Evolutionary conservation across 148 eudicot genomes (phyloP).

Genomic region (Persicaria maculosa): DNA sequence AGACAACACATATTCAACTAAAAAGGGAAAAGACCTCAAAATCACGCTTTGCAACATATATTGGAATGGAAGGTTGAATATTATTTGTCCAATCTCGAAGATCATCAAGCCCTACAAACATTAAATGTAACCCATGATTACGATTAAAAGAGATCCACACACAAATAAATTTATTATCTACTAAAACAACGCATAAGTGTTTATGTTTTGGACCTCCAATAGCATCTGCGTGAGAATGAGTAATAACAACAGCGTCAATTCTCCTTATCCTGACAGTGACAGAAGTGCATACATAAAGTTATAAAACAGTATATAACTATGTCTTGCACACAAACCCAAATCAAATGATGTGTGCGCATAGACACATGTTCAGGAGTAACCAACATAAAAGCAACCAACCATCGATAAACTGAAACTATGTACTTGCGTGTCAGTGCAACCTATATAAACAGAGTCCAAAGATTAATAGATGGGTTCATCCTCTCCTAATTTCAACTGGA

Average conservation of each 20-base stretch:
- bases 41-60: conserved; percentile 84
- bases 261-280: conserved; percentile 95
- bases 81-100: conserved; percentile 99
- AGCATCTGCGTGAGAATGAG: conserved; percentile 99
- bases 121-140: conserved; percentile 9
- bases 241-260: conserved; percentile 86
- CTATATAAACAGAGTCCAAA: not conserved
- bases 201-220: conserved; percentile 82
- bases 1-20: not conserved
- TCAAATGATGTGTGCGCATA: not conserved
- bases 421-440: not conserved
- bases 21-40: conserved; percentile 58
- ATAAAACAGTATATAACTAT: conserved; percentile 12
- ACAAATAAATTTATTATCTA: not conserved
- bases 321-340: not conserved
- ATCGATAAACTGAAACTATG: too few relatives aligned
- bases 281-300: conserved; percentile 43
- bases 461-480: not conserved
- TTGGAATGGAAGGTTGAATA: conserved; percentile 77
- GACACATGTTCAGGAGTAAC: not conserved
- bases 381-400: not conserved
- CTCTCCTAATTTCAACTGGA: not conserved
- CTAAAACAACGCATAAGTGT: conserved; percentile 11
- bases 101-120: conserved; percentile 78
- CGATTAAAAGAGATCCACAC: not conserved